Base-by-base conservation (phyloP, 805 yeast species). In the Kuraishia capsulata region DNA sequence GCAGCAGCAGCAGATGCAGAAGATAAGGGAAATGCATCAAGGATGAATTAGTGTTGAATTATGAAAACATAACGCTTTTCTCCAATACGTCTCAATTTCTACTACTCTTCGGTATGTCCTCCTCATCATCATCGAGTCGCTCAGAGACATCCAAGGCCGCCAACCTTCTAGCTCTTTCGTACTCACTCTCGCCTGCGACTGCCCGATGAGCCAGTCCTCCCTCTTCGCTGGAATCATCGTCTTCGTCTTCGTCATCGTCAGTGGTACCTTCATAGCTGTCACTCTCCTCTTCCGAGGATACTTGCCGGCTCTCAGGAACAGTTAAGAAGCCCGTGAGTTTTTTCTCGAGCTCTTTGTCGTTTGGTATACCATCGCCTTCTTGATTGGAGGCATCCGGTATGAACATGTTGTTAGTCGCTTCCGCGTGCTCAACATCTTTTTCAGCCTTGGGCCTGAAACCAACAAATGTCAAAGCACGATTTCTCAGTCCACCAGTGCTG, bases 51-150 rank as follows among this genome's bases (percentile, higher is more conserved):
- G n/a, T n/a, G n/a, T n/a, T n/a, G n/a, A n/a, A n/a, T n/a, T n/a
- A n/a, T n/a, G n/a, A n/a, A n/a, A n/a, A n/a, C n/a, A n/a, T n/a
- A n/a, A n/a, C n/a, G n/a, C n/a, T n/a, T n/a, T n/a, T n/a, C n/a
- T n/a, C n/a, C n/a, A 11, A 23, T 23, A 23, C 10, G 26, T 23
- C 8, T 23, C 11, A 23, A 11, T 23, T 23, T 23, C 30, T 16
- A 14, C 30, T 35, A 10, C 30, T 24, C 30, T 25, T 24, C 6
- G 45, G 45, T 5, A 54, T 44, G 4, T 57, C 59, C 36, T 63
- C 68, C 42, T 64, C 66, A 33, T 64, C 64, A 33, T 55, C 61
- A 39, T 57, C 56, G 30, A 58, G 61, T 35, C 61, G 47, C 18
- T 50, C 52, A 2, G 56, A 47, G 14, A 41, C 36, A 17, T 44